Conservation (phyloP, 1,139 yeast species). For the Lizanozyma gosingica region DNA sequence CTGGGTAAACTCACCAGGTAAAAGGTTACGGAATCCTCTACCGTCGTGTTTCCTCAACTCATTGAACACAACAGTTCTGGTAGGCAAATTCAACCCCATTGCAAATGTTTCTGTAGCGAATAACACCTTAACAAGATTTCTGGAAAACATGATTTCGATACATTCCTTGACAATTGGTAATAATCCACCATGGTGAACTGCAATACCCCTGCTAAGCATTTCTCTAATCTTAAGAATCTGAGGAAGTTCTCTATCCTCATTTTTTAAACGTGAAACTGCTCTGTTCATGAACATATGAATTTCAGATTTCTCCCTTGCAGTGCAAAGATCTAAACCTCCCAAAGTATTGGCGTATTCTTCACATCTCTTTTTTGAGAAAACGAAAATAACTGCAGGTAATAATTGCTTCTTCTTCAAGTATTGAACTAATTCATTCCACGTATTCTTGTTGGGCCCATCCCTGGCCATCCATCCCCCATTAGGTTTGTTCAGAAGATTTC, state of each 20-base stretch:
- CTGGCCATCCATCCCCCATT: slow-evolving; percentile 26
- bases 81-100: slow-evolving; percentile 95
- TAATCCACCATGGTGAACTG: slow-evolving; percentile 95
- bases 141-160: slow-evolving; percentile 85
- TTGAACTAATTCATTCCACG: slow-evolving; percentile 74
- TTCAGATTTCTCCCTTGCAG: slow-evolving; percentile 77
- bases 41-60: slow-evolving; percentile 88
- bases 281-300: slow-evolving; percentile 87
- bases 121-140: slow-evolving; percentile 75
- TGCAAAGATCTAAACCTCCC: slow-evolving; percentile 69
- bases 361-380: slow-evolving; percentile 86
- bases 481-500: slow-evolving; percentile 5
- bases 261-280: slow-evolving; percentile 78
- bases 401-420: slow-evolving; percentile 56
- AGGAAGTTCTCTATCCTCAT: slow-evolving; percentile 89
- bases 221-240: slow-evolving; percentile 80
- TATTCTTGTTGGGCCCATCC: slow-evolving; percentile 69
- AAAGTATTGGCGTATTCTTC: slow-evolving; percentile 86
- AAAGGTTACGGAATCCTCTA: slow-evolving; percentile 62
- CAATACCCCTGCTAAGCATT: slow-evolving; percentile 82
- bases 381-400: slow-evolving; percentile 87
- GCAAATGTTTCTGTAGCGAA: slow-evolving; percentile 99
- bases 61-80: slow-evolving; percentile 90
- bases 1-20: slow-evolving; percentile 96
- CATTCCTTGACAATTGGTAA: slow-evolving; percentile 93